Evolutionary conservation across 148 eudicot species (phyloP), one percentile per base, ranked within the genome.

Genomic region (Rheum nobile): DNA sequence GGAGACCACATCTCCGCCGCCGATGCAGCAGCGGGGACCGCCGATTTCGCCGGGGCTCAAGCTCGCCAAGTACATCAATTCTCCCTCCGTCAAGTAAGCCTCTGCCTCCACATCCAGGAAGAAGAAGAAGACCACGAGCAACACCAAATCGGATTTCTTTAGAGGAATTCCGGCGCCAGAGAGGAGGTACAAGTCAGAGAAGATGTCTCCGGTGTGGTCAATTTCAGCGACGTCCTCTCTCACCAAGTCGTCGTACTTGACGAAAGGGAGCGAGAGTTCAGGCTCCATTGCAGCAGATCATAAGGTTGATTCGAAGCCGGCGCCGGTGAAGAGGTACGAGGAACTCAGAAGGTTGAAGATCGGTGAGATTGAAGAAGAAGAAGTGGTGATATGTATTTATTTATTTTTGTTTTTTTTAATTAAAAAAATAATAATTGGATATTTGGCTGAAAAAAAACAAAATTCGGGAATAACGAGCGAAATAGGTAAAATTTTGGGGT

Each of bases 1-100:
- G n/a, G n/a, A n/a, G n/a, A n/a, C n/a, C n/a, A n/a, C n/a, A n/a
- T n/a, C n/a, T n/a, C n/a, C n/a, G n/a, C n/a, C n/a, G n/a, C n/a
- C n/a, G n/a, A n/a, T n/a, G n/a, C n/a, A n/a, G n/a, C n/a, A n/a
- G n/a, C n/a, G n/a, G n/a, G n/a, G n/a, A n/a, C n/a, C n/a, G 77
- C 98, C 98, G 37, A 83, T 93, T 50, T 93, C 98, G 0, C 98
- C 98, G 0, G 96, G 98, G 0, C 86, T 82, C 0, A 75, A 82
- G 59, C 79, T 93, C n/a, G 71, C 91, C 11, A 90, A 78, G 72
- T 88, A 90, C 42, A 80, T 93, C 11, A 83, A 82, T 67, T 84
- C 90, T 0, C 77, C 90, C 4, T 88, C 87, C 74, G 63, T 61
- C 19, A 80, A 80, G 78, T 80, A 46, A 29, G 67, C n/a, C 9